These are phyloP conservation scores for Aspergillus transmontanensis DNA, from an alignment of 2,329 filamentous ascomycete genomes.

Conservation along the genomic window DNA sequence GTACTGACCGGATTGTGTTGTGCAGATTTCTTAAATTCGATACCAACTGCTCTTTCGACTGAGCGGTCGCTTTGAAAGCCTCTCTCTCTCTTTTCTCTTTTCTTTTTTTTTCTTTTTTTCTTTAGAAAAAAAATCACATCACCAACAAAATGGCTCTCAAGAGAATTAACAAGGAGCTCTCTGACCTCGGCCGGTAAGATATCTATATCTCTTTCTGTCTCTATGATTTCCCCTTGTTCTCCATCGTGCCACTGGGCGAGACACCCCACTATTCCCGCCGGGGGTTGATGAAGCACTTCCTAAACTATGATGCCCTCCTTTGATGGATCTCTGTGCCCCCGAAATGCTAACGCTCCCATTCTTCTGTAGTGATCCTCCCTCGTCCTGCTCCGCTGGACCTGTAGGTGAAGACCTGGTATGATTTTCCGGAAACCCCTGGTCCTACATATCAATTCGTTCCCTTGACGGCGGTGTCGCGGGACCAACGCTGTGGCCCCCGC, in stretches of 20 bases:
- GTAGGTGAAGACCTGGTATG: slow-evolving; percentile 97
- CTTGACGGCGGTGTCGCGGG: slow-evolving; percentile 3
- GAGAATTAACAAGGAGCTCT: slow-evolving; percentile 58
- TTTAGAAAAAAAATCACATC: slow-evolving; percentile 14
- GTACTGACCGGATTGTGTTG: slow-evolving; percentile 7
- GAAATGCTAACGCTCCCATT: slow-evolving; percentile 11
- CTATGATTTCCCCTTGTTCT: slow-evolving; percentile 12
- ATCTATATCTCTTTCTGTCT: slow-evolving; percentile 6
- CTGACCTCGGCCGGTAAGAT: slow-evolving; percentile 54
- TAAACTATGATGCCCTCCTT: not conserved
- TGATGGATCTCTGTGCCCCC: not conserved
- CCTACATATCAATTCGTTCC: slow-evolving; percentile 11
- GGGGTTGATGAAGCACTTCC: slow-evolving; percentile 11
- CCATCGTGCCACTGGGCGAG: not conserved
- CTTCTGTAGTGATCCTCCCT: slow-evolving; percentile 81
- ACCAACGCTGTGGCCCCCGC: not conserved
- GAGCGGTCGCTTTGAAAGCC: slow-evolving; percentile 1
- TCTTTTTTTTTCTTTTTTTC: not conserved
- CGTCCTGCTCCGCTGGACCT: slow-evolving; percentile 96
- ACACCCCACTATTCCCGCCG: slow-evolving; percentile 27
- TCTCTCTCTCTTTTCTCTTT: not conserved
- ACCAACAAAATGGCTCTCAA: slow-evolving; percentile 51
- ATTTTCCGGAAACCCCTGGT: not conserved
- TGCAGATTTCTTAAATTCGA: slow-evolving; percentile 23
- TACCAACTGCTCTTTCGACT: slow-evolving; percentile 12